A percentile compares a stretch with the other conserved stretches of the same genome.
phyloP scores from a whole-genome alignment of 2,329 filamentous ascomycete species.

The Teratosphaeria zuluensis region DNA sequence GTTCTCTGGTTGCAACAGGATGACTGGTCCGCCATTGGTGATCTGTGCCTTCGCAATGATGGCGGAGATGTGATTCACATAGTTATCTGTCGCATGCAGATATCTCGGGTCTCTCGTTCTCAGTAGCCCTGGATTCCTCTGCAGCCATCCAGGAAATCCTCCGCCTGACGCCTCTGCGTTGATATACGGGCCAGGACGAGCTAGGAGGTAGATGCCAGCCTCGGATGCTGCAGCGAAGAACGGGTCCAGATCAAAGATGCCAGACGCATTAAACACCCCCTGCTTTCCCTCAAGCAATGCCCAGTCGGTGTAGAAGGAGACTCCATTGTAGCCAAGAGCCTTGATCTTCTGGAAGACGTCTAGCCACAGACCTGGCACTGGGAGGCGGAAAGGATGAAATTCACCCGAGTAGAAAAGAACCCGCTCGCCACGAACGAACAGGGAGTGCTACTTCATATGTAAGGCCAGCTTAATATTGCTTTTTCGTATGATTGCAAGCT shows the following conservation, averaged over 20 bases:
- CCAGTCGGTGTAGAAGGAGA: slow-evolving; percentile 75
- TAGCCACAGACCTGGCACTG: slow-evolving; percentile 53
- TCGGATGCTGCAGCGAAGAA: slow-evolving; percentile 67
- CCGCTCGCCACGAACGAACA: slow-evolving; percentile 60
- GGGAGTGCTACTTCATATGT: slow-evolving; percentile 38
- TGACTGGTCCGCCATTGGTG: slow-evolving; percentile 71
- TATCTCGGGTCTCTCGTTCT: slow-evolving; percentile 55
- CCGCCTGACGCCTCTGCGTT: slow-evolving; percentile 70
- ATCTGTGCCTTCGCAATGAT: slow-evolving; percentile 69
- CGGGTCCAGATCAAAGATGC: slow-evolving; percentile 60
- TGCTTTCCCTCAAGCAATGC: slow-evolving; percentile 64
- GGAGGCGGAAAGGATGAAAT: slow-evolving; percentile 59
- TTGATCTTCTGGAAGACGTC: slow-evolving; percentile 78
- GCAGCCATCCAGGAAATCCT: slow-evolving; percentile 72
- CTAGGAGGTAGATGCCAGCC: slow-evolving; percentile 68
- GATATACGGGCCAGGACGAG: slow-evolving; percentile 44
- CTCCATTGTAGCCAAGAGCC: slow-evolving; percentile 66
- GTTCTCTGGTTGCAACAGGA: slow-evolving; percentile 73
- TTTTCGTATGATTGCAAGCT: background rate
- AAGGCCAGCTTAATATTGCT: background rate
- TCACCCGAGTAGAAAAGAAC: slow-evolving; percentile 65
- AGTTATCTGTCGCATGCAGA: slow-evolving; percentile 57
- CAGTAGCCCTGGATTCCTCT: slow-evolving; percentile 54
- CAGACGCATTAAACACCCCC: slow-evolving; percentile 59
- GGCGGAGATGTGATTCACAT: slow-evolving; percentile 51